These are phyloP conservation scores for Geotrichum cucujoidarum DNA, from an alignment of 1,139 yeast species.

Conservation along the genomic window DNA sequence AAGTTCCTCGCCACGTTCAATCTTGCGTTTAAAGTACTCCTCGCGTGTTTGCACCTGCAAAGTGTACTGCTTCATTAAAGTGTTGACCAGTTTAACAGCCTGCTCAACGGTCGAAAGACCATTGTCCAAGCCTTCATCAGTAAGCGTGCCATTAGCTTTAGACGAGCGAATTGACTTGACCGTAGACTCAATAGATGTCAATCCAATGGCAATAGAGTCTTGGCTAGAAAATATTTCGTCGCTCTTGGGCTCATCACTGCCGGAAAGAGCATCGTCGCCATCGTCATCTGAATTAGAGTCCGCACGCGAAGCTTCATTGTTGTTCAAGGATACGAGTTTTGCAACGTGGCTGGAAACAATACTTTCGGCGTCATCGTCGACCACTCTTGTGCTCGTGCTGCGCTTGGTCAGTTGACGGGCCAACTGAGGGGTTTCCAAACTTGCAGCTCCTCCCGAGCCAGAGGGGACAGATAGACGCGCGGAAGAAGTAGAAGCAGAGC, in stretches of 20 bases:
- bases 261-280: conserved; percentile 21
- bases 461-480: neutral
- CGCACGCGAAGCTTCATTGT: conserved; percentile 20
- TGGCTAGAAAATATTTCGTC: conserved; percentile 22
- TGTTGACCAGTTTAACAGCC: conserved; percentile 37
- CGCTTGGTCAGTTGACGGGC: conserved; percentile 3
- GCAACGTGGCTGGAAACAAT: conserved; percentile 15
- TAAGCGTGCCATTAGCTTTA: conserved; percentile 21
- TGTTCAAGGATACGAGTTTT: conserved; percentile 15
- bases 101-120: conserved; percentile 27
- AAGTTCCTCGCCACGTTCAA: conserved; percentile 73
- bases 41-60: conserved; percentile 43
- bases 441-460: neutral
- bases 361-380: conserved; percentile 21
- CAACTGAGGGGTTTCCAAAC: neutral
- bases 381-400: conserved; percentile 49
- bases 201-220: conserved; percentile 28
- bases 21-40: conserved; percentile 41
- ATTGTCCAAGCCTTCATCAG: conserved; percentile 25
- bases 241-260: conserved; percentile 19
- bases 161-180: conserved; percentile 23
- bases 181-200: conserved; percentile 31
- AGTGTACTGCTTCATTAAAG: conserved; percentile 44
- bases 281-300: conserved; percentile 33
- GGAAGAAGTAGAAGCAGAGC: neutral